Evolutionary conservation across 345 rosid genomes (phyloP), one percentile per base, ranked within the genome.

Genomic region (Sonneratia alba): DNA sequence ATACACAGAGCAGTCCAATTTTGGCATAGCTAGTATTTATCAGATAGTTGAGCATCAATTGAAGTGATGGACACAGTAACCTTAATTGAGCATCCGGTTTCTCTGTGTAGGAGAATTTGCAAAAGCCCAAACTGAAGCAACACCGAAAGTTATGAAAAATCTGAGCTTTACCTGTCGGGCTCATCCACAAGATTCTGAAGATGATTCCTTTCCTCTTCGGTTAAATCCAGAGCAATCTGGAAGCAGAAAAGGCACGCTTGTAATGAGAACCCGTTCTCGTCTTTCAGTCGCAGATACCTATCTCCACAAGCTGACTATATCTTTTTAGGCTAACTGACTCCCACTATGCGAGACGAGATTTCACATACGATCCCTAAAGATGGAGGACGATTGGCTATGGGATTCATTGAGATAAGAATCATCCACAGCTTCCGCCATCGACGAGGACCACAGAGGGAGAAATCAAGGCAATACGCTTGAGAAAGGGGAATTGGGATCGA

Each of bases 181-280:
- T 82, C 84, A 63, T 81, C 87, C 48, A 87, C 81, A 61, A 85
- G 64, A 55, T 57, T 73, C 77, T 84, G 85, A 51, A 91, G 79
- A 56, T 77, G 77, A 71, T 75, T 76, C 76, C 78, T 87, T 67
- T 89, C 95, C 73, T 89, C 95, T 70, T 87, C 91, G 51, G 82
- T 80, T 74, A 94, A 65, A 78, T 90, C 98, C 80, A 91, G 77
- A 16, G 98, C 91, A 75, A 88, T 86, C 97, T 94, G 83, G 36
- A 74, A 62, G 27, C 27, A 8, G 0, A 47, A 34, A 72, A 21
- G 34, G 22, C 15, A 1, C 56, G 38, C 6, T 18, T n/a, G 27
- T 48, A 21, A 67, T 43, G 59, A 8, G 64, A 51, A 48, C 47
- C 63, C 34, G 27, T 22, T 57, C 34, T 57, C 63, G n/a, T 57